Conservation (phyloP, 108 stramenopile genomes). For the Fragilaria radians region DNA sequence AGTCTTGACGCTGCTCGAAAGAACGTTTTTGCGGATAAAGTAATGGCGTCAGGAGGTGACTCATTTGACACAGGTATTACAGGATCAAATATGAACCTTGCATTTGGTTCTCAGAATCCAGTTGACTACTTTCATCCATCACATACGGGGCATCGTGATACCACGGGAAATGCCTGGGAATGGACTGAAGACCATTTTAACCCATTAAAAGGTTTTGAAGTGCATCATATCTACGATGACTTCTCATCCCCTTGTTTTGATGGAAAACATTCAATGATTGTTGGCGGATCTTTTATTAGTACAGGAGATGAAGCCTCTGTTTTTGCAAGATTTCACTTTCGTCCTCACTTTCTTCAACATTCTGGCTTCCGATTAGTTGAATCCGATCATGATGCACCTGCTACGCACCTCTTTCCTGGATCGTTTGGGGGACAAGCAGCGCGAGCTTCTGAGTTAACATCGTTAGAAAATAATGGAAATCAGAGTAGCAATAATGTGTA, state of each 20-base stretch:
- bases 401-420: slow-evolving; percentile 67
- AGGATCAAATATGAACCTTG: slow-evolving; percentile 72
- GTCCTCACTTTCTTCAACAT: slow-evolving; percentile 93
- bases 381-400: slow-evolving; percentile 65
- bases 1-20: slow-evolving; percentile 56
- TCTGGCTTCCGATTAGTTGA: slow-evolving; percentile 89
- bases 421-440: slow-evolving; percentile 64
- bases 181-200: slow-evolving; percentile 92
- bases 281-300: slow-evolving; percentile 87
- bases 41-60: slow-evolving; percentile 59
- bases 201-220: slow-evolving; percentile 80
- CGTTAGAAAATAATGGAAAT: slow-evolving; percentile 1
- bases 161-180: slow-evolving; percentile 94
- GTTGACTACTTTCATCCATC: slow-evolving; percentile 66
- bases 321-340: slow-evolving; percentile 91
- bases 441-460: slow-evolving; percentile 15
- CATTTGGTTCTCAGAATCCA: slow-evolving; percentile 74
- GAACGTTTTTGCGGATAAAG: slow-evolving; percentile 51
- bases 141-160: slow-evolving; percentile 71
- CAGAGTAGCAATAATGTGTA: slow-evolving; percentile 45
- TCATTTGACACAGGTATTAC: slow-evolving; percentile 40
- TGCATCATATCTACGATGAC: slow-evolving; percentile 88
- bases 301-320: slow-evolving; percentile 93
- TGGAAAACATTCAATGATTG: slow-evolving; percentile 91
- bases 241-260: slow-evolving; percentile 96